A percentile compares a stretch with the other conserved stretches of the same genome.
Evolutionary conservation across 345 rosid species (phyloP).

Genomic region (Noccaea bulbosa): DNA sequence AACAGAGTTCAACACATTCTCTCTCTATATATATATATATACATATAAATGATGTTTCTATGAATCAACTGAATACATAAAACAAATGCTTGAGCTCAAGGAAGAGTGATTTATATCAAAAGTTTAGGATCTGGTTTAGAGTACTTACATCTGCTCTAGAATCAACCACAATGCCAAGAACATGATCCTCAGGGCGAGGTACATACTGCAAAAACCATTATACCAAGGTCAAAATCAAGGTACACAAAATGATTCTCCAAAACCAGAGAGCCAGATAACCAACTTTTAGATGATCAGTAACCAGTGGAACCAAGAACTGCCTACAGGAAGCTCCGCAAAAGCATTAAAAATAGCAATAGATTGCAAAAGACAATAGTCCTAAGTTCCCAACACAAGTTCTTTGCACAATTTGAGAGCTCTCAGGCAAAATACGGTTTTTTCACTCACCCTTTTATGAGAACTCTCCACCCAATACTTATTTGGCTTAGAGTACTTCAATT

Average conservation of each 20-base stretch:
- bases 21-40: neutral
- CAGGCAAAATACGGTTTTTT: too few relatives aligned
- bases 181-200: conserved; percentile 65
- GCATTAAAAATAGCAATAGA: neutral
- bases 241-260: neutral
- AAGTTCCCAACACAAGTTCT: neutral
- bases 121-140: neutral
- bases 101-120: neutral
- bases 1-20: neutral
- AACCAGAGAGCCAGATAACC: neutral
- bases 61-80: neutral
- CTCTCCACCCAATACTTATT: conserved; percentile 50
- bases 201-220: conserved; percentile 59
- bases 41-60: neutral
- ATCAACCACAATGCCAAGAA: conserved; percentile 86
- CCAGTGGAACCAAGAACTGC: neutral
- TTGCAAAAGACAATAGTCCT: neutral
- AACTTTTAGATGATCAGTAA: neutral
- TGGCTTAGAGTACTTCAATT: conserved; percentile 66
- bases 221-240: conserved; percentile 4
- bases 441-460: conserved; percentile 78
- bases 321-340: neutral
- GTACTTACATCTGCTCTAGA: conserved; percentile 75
- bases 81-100: neutral
- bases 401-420: neutral